Evolutionary conservation across 2,329 filamentous ascomycete species (phyloP), one percentile per base, ranked within the genome.

Genomic region (Thermomyces lanuginosus): DNA sequence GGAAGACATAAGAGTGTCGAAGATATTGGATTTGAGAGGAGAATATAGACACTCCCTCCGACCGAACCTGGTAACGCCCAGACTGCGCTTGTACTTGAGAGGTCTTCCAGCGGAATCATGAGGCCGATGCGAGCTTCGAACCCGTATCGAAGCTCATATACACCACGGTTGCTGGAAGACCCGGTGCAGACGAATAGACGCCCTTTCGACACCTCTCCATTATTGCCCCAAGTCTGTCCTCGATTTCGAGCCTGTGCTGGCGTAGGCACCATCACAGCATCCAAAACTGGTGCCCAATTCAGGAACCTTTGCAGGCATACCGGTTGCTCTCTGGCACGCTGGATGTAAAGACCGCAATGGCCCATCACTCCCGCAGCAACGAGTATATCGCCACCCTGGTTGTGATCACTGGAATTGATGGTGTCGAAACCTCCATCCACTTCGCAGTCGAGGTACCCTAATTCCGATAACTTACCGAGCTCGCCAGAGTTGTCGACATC

Each of bases 401-500:
- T 24, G 8, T 25, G 28, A 12, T 30, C 24, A n/a, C 27, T 33
- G 35, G 70, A 67, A 24, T 68, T 71, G n/a, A 79, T 61, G 28
- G 73, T 78, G 27, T 82, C 76, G 46, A 95, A 91, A 2, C 82
- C 82, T 2, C 68, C 73, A 31, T 82, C 77, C 24, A 92, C 76
- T 33, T 78, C 80, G 41, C 76, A 77, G 27, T 68, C 63, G 37
- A 80, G 71, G 26, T 64, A 63, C 5, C 77, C 76, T 31, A 80
- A 62, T 28, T 66, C 61, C 23, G 65, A 62, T 28, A 64, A 59
- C 21, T 63, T 60, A 27, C 64, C 60, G 28, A 74, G 48, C 63
- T 66, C 59, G 4, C 53, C 51, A 25, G 58, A 48, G 16, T 63
- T 63, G 22, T 69, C 66, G 32, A 81, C 70, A 37, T 82, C 73